Percentiles rank a stretch among this genome's conserved stretches.
These are phyloP conservation scores for Dendrothele bispora DNA, from an alignment of 768 basidiomycete species.

Conservation along the genomic window DNA sequence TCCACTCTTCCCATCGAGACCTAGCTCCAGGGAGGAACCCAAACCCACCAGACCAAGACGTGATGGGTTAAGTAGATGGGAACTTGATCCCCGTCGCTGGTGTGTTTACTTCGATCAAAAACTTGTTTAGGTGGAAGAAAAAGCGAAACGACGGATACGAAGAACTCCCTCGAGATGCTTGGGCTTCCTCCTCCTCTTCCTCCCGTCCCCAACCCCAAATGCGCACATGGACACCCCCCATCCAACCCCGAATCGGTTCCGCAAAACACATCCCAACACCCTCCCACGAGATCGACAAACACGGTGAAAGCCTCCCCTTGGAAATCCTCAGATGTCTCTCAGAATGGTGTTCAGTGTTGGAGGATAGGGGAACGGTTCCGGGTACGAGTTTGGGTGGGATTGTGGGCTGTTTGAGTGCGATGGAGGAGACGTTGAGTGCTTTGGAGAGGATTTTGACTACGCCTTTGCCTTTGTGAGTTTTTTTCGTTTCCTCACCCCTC, in stretches of 20 bases:
- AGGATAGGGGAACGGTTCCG: slow-evolving; percentile 56
- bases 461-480: slow-evolving; percentile 63
- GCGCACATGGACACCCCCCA: slow-evolving; percentile 40
- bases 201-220: too few species aligned
- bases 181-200: too few species aligned
- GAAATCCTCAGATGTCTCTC: slow-evolving; percentile 56
- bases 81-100: slow-evolving; percentile 28
- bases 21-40: slow-evolving; percentile 5
- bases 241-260: slow-evolving; percentile 25
- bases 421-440: slow-evolving; percentile 52
- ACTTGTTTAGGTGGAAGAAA: slow-evolving; percentile 5
- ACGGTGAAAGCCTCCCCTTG: slow-evolving; percentile 57
- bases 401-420: slow-evolving; percentile 45
- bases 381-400: slow-evolving; percentile 56
- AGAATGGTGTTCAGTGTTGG: slow-evolving; percentile 58
- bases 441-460: slow-evolving; percentile 64
- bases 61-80: slow-evolving; percentile 16
- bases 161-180: too few species aligned
- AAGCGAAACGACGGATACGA: too few species aligned
- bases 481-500: not conserved
- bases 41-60: slow-evolving; percentile 4
- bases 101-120: slow-evolving; percentile 10
- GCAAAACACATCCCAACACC: slow-evolving; percentile 35
- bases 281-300: slow-evolving; percentile 21
- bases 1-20: slow-evolving; percentile 3